A percentile compares a stretch with the other conserved stretches of the same genome.
Evolutionary conservation across 75 land plant species (phyloP).

Genomic region (Sequoiadendron giganteum): DNA sequence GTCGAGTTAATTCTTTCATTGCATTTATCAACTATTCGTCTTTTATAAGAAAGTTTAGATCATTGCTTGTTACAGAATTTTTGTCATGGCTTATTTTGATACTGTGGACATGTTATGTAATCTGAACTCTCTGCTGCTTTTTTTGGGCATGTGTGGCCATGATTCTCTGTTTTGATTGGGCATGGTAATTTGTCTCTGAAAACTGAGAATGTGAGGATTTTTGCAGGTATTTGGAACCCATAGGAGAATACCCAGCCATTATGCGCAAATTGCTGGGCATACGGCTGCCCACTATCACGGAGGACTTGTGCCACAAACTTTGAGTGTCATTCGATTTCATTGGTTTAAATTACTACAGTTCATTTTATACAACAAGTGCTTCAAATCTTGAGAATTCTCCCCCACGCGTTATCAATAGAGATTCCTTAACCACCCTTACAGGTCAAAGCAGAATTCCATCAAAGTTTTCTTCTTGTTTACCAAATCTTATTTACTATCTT

Average conservation of each 20-base stretch:
- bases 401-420: not conserved
- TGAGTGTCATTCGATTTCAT: conserved; percentile 37
- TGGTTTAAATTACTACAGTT: conserved; percentile 50
- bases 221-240: conserved; percentile 43
- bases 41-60: too few species aligned
- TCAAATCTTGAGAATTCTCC: not conserved
- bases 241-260: conserved; percentile 43
- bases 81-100: too few species aligned
- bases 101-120: too few species aligned
- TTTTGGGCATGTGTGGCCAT: too few species aligned
- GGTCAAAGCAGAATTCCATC: not conserved
- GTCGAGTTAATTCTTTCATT: too few species aligned
- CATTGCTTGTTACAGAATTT: too few species aligned
- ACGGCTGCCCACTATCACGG: conserved; percentile 27
- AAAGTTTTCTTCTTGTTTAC: not conserved
- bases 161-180: too few species aligned
- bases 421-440: not conserved
- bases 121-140: too few species aligned
- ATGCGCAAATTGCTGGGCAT: conserved; percentile 18
- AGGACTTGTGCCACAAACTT: conserved; percentile 13
- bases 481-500: not conserved
- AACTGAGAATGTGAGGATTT: not conserved
- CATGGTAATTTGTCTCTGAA: not conserved
- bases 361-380: conserved; percentile 22
- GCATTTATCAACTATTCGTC: too few species aligned